Evolutionary conservation across 2,329 filamentous ascomycete genomes (phyloP).

Genomic region (Zasmidium angulare): DNA sequence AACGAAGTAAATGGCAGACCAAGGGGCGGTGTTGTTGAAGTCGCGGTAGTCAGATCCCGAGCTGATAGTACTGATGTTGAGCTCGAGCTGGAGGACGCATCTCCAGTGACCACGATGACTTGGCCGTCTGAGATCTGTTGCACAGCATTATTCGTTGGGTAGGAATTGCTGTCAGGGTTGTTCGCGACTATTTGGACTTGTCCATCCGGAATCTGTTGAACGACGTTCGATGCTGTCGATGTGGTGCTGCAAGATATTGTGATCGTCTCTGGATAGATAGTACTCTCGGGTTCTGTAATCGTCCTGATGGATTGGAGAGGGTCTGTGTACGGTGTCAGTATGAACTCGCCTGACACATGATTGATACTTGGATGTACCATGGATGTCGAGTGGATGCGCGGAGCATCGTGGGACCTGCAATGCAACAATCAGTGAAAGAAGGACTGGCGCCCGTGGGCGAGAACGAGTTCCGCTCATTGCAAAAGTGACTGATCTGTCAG

Average conservation of each 20-base stretch:
- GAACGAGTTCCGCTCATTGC: slow-evolving; percentile 19
- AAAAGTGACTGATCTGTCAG: slow-evolving; percentile 17
- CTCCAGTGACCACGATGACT: not conserved
- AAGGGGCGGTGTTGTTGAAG: not conserved
- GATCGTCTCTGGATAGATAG: not conserved
- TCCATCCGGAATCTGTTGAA: slow-evolving; percentile 3
- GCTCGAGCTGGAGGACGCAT: slow-evolving; percentile 4
- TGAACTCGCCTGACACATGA: not conserved
- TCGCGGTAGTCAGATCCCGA: slow-evolving; percentile 11
- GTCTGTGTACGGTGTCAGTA: slow-evolving; percentile 4
- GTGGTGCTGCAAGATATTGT: slow-evolving; percentile 7
- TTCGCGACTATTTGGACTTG: not conserved
- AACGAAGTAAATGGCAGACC: not conserved
- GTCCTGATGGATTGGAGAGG: not conserved
- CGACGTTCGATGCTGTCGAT: not conserved
- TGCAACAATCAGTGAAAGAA: slow-evolving; percentile 30
- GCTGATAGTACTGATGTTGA: slow-evolving; percentile 12
- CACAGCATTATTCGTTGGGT: not conserved
- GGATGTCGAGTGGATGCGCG: slow-evolving; percentile 24
- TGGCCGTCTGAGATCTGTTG: slow-evolving; percentile 23
- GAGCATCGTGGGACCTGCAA: slow-evolving; percentile 26
- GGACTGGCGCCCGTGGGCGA: slow-evolving; percentile 17
- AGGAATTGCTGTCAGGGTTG: not conserved
- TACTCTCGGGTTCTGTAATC: not conserved
- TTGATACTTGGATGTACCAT: slow-evolving; percentile 6